Conservation (phyloP, 2,329 filamentous ascomycete species). For the Domatiomyces catenatus region DNA sequence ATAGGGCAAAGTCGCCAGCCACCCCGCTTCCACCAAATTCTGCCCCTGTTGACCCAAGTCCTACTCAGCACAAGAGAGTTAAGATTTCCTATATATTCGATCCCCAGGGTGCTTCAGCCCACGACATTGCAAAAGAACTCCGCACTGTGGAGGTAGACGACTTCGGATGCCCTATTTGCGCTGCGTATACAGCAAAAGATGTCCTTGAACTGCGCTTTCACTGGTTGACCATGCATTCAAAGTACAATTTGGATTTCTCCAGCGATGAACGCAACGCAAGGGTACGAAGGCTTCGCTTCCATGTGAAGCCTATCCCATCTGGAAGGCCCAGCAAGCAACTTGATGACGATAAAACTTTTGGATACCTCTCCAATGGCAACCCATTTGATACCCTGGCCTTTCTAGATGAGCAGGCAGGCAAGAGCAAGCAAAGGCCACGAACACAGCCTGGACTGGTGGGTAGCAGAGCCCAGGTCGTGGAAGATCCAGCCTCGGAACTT, state of each 20-base stretch:
- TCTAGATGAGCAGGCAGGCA: slow-evolving; percentile 5
- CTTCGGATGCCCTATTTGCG: slow-evolving; percentile 13
- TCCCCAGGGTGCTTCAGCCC: background rate
- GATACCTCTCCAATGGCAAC: slow-evolving; percentile 9
- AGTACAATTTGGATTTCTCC: slow-evolving; percentile 9
- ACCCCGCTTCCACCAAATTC: background rate
- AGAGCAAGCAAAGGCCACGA: background rate
- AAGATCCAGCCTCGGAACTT: slow-evolving; percentile 1
- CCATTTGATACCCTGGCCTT: slow-evolving; percentile 14
- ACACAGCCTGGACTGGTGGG: slow-evolving; percentile 1
- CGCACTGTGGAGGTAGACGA: slow-evolving; percentile 6
- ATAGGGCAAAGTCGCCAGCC: background rate
- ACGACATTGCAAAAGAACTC: background rate
- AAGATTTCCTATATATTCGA: slow-evolving; percentile 3
- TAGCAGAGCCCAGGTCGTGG: background rate
- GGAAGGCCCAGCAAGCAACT: slow-evolving; percentile 3
- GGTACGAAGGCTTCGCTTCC: background rate
- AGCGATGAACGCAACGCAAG: background rate
- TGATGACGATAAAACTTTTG: slow-evolving; percentile 3
- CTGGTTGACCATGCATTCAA: slow-evolving; percentile 10
- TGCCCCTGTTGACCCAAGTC: background rate
- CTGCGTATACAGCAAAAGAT: slow-evolving; percentile 2
- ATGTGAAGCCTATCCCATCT: background rate
- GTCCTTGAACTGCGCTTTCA: slow-evolving; percentile 15
- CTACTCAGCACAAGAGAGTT: background rate